phyloP scores from a whole-genome alignment of 495 filamentous ascomycete genomes.

The Astrothelium macrocarpum region DNA sequence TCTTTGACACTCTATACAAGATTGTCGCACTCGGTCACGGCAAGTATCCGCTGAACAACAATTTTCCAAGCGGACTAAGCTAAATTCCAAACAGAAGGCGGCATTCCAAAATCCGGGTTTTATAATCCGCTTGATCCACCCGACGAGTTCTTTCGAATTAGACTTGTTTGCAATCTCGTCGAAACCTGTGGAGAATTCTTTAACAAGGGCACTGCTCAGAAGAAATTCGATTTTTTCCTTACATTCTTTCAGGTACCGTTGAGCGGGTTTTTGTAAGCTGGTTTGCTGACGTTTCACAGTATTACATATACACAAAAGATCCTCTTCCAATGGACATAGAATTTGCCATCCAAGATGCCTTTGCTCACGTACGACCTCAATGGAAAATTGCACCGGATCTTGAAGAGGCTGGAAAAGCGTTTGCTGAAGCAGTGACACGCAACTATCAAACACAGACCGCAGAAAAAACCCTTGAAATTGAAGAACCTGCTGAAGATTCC shows the following conservation, averaged over 20 bases:
- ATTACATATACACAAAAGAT: conserved; percentile 92
- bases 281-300: conserved; percentile 41
- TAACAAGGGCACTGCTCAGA: conserved; percentile 83
- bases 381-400: conserved; percentile 70
- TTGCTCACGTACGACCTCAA: conserved; percentile 69
- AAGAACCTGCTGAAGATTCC: conserved; percentile 46
- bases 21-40: conserved; percentile 86
- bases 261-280: not conserved
- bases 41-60: conserved; percentile 28
- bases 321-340: conserved; percentile 93
- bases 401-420: conserved; percentile 74
- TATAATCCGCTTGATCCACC: conserved; percentile 70
- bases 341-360: conserved; percentile 92
- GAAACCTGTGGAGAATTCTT: conserved; percentile 97
- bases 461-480: conserved; percentile 45
- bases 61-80: conserved; percentile 8
- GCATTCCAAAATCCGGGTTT: conserved; percentile 68
- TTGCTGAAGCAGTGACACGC: conserved; percentile 77
- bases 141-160: conserved; percentile 93
- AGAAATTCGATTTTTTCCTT: conserved; percentile 97
- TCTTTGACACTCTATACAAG: conserved; percentile 91
- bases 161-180: conserved; percentile 76
- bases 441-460: conserved; percentile 72
- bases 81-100: conserved; percentile 44
- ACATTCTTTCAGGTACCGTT: conserved; percentile 71